Percentiles rank a stretch among this genome's conserved stretches.
Conservation (phyloP, 2,329 filamentous ascomycete genomes). For the Fusarium guadeloupense region DNA sequence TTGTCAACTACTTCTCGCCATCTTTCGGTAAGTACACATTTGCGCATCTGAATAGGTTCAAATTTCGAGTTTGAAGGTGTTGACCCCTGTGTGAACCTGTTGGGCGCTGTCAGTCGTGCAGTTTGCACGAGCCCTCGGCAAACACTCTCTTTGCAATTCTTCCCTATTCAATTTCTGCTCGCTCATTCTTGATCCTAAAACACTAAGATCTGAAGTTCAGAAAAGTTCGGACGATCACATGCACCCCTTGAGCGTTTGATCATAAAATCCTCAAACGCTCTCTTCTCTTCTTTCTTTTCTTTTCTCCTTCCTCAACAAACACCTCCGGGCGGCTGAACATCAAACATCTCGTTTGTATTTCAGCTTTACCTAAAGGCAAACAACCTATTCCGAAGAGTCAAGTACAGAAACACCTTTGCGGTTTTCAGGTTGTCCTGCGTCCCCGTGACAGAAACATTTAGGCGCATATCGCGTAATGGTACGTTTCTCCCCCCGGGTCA, state of each 20-base stretch:
- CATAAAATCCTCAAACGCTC: not conserved
- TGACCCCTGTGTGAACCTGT: not conserved
- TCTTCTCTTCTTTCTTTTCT: not conserved
- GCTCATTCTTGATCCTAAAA: not conserved
- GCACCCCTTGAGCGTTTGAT: not conserved
- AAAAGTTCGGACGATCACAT: not conserved
- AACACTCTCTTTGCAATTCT: not conserved
- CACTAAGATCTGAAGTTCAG: not conserved
- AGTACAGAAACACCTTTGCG: constrained; percentile 11
- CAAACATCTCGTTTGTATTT: not conserved
- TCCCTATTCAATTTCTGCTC: not conserved
- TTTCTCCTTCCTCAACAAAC: not conserved
- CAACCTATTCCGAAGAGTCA: not conserved
- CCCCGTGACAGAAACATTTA: not conserved
- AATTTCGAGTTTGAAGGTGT: not conserved
- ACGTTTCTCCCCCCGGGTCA: not conserved
- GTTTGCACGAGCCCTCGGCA: not conserved
- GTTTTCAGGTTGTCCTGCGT: constrained; percentile 9
- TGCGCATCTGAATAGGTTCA: not conserved
- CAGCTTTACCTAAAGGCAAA: constrained; percentile 1
- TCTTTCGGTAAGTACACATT: not conserved
- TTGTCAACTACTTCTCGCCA: not conserved
- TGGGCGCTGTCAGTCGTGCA: not conserved
- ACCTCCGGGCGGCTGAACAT: not conserved
- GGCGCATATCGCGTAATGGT: constrained; percentile 5